Percentiles rank a stretch among this genome's conserved stretches.
phyloP scores from a whole-genome alignment of 495 filamentous ascomycete species.

The Pyronema omphalodes region DNA sequence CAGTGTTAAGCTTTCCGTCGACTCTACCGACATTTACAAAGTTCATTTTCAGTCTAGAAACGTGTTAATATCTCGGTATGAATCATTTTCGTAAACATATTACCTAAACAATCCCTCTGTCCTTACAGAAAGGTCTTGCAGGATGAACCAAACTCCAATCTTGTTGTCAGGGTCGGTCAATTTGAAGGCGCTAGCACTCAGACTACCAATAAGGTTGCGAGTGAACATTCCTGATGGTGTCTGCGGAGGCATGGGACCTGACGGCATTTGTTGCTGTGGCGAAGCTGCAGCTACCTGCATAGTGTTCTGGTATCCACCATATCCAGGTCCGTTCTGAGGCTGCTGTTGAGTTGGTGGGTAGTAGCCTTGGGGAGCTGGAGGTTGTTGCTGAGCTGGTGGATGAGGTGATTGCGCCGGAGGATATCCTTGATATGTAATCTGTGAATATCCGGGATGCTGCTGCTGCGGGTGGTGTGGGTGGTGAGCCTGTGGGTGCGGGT shows the following conservation, averaged over 20 bases:
- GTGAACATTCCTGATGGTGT: slow-evolving; percentile 81
- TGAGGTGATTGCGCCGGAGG: slow-evolving; percentile 12
- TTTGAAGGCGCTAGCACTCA: slow-evolving; percentile 77
- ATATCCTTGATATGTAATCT: slow-evolving; percentile 27
- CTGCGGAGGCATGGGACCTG: slow-evolving; percentile 27
- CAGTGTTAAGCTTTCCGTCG: slow-evolving; percentile 44
- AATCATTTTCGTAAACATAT: slow-evolving; percentile 12
- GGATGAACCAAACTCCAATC: slow-evolving; percentile 89
- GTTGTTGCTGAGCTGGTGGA: slow-evolving; percentile 21
- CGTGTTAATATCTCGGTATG: background rate
- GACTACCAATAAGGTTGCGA: slow-evolving; percentile 81
- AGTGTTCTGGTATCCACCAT: slow-evolving; percentile 22
- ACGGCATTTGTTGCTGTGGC: slow-evolving; percentile 26
- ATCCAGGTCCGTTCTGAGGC: slow-evolving; percentile 29
- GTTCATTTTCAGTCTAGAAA: slow-evolving; percentile 45
- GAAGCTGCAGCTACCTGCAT: slow-evolving; percentile 25
- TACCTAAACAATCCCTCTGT: slow-evolving; percentile 86
- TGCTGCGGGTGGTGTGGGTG: slow-evolving; percentile 26
- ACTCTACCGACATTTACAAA: slow-evolving; percentile 64
- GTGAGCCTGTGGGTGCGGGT: slow-evolving; percentile 27
- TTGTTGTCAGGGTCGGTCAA: slow-evolving; percentile 66
- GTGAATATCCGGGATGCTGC: slow-evolving; percentile 27
- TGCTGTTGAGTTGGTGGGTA: slow-evolving; percentile 28
- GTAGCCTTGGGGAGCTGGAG: slow-evolving; percentile 24
- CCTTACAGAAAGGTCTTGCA: slow-evolving; percentile 86